phyloP scores from a whole-genome alignment of 2,329 filamentous ascomycete genomes.

The Alternaria solani region DNA sequence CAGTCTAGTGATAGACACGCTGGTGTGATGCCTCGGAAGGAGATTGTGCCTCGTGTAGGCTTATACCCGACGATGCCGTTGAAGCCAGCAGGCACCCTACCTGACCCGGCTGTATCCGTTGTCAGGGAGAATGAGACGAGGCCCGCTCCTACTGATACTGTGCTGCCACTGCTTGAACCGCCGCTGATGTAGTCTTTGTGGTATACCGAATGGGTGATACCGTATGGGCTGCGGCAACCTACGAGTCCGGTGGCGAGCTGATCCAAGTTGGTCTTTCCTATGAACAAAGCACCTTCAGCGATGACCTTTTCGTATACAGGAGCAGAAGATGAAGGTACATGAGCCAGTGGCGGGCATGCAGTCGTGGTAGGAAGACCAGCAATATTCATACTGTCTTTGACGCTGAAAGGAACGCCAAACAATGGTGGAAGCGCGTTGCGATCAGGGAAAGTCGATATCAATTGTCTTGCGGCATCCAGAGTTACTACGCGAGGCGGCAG shows the following conservation, averaged over 20 bases:
- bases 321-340: constrained; percentile 59
- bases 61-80: constrained; percentile 63
- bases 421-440: constrained; percentile 57
- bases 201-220: constrained; percentile 63
- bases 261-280: constrained; percentile 69
- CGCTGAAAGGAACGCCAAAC: constrained; percentile 64
- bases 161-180: constrained; percentile 65
- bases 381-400: constrained; percentile 66
- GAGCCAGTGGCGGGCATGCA: constrained; percentile 60
- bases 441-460: constrained; percentile 53
- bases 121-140: constrained; percentile 65
- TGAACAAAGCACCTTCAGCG: constrained; percentile 63
- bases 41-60: constrained; percentile 63
- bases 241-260: constrained; percentile 69
- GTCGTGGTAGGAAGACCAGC: constrained; percentile 54
- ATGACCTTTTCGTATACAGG: constrained; percentile 61
- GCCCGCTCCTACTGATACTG: constrained; percentile 62
- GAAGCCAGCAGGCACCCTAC: constrained; percentile 62
- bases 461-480: constrained; percentile 52
- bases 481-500: constrained; percentile 52
- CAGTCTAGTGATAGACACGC: constrained; percentile 67
- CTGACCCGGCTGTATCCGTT: constrained; percentile 65
- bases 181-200: constrained; percentile 61
- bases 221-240: constrained; percentile 66
- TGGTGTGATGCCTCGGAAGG: constrained; percentile 60